phyloP scores from a whole-genome alignment of 495 filamentous ascomycete species.

The Podospora appendiculata region DNA sequence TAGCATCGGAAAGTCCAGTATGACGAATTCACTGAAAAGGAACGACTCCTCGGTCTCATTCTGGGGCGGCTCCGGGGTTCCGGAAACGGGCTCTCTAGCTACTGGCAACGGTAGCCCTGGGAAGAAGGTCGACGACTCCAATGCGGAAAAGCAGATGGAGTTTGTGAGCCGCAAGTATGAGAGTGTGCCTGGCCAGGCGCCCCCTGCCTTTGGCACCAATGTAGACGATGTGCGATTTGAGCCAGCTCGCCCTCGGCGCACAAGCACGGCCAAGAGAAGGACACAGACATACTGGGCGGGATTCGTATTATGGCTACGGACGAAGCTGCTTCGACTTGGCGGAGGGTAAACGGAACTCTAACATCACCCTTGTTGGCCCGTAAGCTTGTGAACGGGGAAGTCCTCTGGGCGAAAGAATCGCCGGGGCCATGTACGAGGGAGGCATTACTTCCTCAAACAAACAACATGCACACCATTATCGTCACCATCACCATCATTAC shows the following conservation, averaged over 20 bases:
- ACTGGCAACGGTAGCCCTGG: background rate
- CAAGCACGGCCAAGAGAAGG: constrained; percentile 41
- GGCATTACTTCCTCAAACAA: no score
- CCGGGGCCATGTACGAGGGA: no score
- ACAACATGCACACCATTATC: no score
- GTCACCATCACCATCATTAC: no score
- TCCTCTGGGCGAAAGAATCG: no score
- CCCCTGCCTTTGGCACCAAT: constrained; percentile 13
- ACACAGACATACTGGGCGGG: constrained; percentile 46
- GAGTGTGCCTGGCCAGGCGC: constrained; percentile 23
- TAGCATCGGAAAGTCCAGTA: no score
- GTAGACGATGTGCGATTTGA: constrained; percentile 28
- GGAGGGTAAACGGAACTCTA: constrained; percentile 7
- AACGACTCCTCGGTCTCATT: constrained; percentile 1
- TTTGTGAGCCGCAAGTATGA: constrained; percentile 39
- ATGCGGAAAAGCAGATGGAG: constrained; percentile 13
- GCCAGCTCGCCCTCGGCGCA: constrained; percentile 21
- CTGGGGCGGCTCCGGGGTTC: background rate
- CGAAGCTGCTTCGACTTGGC: constrained; percentile 36
- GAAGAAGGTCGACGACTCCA: background rate
- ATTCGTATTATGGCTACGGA: constrained; percentile 49
- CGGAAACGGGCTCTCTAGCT: background rate
- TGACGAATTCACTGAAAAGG: constrained; percentile 5
- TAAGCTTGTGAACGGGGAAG: no score
- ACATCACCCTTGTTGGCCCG: no score